Percentiles rank a stretch among this genome's conserved stretches.
phyloP scores from a whole-genome alignment of 2,329 filamentous ascomycete species.

The Ustulina deusta region DNA sequence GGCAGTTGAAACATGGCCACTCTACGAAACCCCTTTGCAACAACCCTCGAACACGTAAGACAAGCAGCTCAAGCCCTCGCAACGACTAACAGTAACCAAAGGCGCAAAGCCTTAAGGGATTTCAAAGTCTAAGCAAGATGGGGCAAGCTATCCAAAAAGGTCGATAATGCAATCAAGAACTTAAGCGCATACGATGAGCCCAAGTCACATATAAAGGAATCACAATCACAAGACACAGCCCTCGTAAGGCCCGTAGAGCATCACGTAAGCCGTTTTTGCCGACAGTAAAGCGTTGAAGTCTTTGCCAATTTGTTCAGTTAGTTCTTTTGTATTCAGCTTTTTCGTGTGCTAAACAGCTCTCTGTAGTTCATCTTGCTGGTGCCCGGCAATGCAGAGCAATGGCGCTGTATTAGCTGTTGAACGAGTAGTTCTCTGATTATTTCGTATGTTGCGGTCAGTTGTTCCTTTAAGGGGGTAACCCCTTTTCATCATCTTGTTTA shows the following conservation, averaged over 20 bases:
- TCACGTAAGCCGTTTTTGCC: background rate
- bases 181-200: background rate
- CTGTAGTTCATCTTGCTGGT: no score
- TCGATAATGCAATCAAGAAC: background rate
- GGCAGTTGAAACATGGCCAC: conserved; percentile 6
- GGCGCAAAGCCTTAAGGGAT: conserved; percentile 4
- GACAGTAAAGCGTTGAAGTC: background rate
- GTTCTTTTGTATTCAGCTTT: no score
- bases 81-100: background rate
- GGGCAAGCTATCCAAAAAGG: background rate
- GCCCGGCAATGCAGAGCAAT: no score
- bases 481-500: no score
- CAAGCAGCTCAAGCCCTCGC: background rate
- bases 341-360: no score
- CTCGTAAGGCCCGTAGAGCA: background rate
- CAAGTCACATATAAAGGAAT: background rate
- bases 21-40: background rate
- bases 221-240: background rate
- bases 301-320: no score
- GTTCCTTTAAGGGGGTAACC: no score
- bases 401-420: no score
- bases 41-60: background rate
- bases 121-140: conserved; percentile 5
- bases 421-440: no score
- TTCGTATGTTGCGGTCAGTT: no score